These are phyloP conservation scores for Tricholoma bakamatsutake DNA, from an alignment of 768 basidiomycete species.

Conservation along the genomic window DNA sequence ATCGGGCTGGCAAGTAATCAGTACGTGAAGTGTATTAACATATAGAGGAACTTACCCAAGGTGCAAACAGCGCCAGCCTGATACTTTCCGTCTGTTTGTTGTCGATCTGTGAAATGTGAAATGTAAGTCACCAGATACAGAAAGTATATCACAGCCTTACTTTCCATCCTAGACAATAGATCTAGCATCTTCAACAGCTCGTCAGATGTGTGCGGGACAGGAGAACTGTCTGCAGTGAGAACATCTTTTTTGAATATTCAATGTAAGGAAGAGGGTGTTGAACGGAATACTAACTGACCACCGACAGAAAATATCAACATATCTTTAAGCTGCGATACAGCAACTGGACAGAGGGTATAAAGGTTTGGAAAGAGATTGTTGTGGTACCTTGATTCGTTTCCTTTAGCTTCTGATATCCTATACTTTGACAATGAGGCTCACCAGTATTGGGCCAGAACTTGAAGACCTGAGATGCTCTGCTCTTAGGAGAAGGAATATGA, in stretches of 20 bases:
- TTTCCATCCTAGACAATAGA: background rate
- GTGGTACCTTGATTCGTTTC: background rate
- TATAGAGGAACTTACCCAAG: background rate
- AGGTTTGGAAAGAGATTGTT: constrained; percentile 4
- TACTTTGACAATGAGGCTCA: background rate
- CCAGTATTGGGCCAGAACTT: constrained; percentile 4
- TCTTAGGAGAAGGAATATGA: background rate
- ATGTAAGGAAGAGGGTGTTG: too few species aligned
- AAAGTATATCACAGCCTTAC: background rate
- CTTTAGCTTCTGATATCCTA: background rate
- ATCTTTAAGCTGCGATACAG: background rate
- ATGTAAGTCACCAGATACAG: background rate
- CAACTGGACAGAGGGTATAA: background rate
- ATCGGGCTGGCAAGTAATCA: background rate
- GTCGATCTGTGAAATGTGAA: background rate
- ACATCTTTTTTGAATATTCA: background rate
- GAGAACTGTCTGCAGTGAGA: background rate
- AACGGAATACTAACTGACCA: background rate
- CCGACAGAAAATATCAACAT: constrained; percentile 1
- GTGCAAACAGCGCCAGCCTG: background rate
- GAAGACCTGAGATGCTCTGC: background rate
- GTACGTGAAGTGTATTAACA: background rate
- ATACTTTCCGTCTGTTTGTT: background rate
- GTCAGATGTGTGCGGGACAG: background rate
- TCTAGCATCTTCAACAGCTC: background rate